Evolutionary conservation across 225 moss, liverwort and hornwort species (phyloP), one percentile per base, ranked within the genome.

Genomic region (Marchantia polymorpha): DNA sequence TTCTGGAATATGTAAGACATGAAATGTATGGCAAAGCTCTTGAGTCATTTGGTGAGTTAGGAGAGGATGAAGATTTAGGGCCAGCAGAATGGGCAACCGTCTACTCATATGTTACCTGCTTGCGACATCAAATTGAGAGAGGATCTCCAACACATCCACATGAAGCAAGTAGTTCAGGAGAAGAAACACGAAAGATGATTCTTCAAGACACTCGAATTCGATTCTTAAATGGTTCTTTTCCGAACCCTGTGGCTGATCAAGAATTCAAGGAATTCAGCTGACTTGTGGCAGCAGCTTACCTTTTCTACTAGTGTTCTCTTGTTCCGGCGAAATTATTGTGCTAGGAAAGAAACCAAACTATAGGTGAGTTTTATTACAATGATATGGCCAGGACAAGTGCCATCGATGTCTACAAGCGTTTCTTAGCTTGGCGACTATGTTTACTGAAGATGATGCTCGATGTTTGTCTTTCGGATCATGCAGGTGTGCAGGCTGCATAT

Each of bases 11-110:
- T 67, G 91, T 83, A 64, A 92, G 90, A 83, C 82, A 89, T 84
- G 92, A 96, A 79, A 94, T 96, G 94, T 87, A 82, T 69, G 87
- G 75, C 77, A 91, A 91, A 79, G 92, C 94, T 53, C 72, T 91
- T 80, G 94, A 92, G 77, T 91, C 94, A 52, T 92, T 91, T 83
- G 91, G 77, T 80, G 96, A 96, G 67, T 79, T 96, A 74, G 91
- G 90, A 73, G 94, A 94, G 77, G 96, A 96, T 80, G 91, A 94
- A 76, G 96, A 96, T 69, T 77, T 96, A 80, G 96, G 96, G 27
- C 96, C 96, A 29, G 90, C 91, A 72, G 94, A 96, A 73, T 96
- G 94, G 94, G 81, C 52, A 26, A 91, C 88, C 11, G 86, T 96
- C 59, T 73, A 78, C 30, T 90, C 92, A 76, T 90, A 87, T 75